A percentile compares a stretch with the other conserved stretches of the same genome.
Evolutionary conservation across 768 basidiomycete genomes (phyloP).

Genomic region (Megacollybia marginata): DNA sequence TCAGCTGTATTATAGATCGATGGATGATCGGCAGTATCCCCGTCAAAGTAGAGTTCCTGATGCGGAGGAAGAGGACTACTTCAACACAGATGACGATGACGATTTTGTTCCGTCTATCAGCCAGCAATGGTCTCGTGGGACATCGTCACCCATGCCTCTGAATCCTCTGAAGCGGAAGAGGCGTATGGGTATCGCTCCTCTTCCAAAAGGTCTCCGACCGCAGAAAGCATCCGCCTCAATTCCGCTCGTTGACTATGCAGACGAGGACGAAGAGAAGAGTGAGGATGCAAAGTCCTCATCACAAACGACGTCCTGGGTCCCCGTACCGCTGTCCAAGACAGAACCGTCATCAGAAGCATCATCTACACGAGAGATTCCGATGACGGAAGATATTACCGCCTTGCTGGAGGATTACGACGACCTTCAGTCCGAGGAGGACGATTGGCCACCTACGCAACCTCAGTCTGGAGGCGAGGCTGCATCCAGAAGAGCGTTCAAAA

Average conservation of each 20-base stretch:
- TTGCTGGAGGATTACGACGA: not conserved
- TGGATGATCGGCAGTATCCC: constrained; percentile 35
- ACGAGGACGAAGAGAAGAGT: constrained; percentile 36
- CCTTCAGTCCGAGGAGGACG: constrained; percentile 1
- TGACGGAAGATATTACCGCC: not conserved
- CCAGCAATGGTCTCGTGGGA: constrained; percentile 27
- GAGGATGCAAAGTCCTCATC: not conserved
- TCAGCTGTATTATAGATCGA: constrained; percentile 22
- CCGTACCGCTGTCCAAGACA: not conserved
- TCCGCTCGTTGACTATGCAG: constrained; percentile 70
- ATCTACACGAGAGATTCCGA: not conserved
- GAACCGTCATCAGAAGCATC: constrained; percentile 6
- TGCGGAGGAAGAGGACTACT: constrained; percentile 87
- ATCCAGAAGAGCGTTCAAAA: not conserved
- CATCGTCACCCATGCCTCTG: constrained; percentile 28
- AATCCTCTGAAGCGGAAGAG: constrained; percentile 54
- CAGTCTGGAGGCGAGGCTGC: constrained; percentile 18
- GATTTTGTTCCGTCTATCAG: constrained; percentile 32
- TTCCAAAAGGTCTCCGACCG: constrained; percentile 41
- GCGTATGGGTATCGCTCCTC: constrained; percentile 31
- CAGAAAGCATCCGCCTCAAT: constrained; percentile 44
- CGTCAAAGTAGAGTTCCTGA: constrained; percentile 47
- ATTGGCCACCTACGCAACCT: constrained; percentile 38
- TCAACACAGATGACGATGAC: constrained; percentile 79
- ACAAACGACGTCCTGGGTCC: not conserved